Base-by-base conservation (phyloP, 208 protist species). In the Leishmania gerbilli region DNA sequence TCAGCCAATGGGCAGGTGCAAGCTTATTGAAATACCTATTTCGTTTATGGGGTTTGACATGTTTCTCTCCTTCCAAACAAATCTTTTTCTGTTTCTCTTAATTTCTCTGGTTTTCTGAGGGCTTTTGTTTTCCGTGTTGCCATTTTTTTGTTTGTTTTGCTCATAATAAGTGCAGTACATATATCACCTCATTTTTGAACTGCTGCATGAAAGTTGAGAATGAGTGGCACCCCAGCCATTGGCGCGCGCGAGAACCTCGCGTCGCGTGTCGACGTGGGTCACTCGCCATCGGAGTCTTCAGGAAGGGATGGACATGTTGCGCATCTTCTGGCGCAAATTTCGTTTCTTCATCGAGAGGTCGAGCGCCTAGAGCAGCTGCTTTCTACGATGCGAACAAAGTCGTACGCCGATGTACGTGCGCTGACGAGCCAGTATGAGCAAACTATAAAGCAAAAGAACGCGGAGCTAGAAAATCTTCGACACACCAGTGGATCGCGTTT, bases 271-370 rank as follows among this genome's bases (percentile, higher is more conserved):
- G 72, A 76, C 34, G 49, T 11, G 6, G 56, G 21, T 1, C 21
- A 13, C 13, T 13, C 31, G 9, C 40, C 34, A 2, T 47, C 55
- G 17, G 74, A 68, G 34, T 40, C 24, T 7, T 42, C 47, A 11
- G 55, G 49, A 19, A 78, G 34, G 65, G 81, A 88, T 3, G 62
- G 83, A 51, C 84, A 91, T 53, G 87, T 85, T 7, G 86, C 89
- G 3, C 91, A 95, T 81, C 79, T 95, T 2, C 76, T 95, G 15
- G 86, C 85, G 3, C 94, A 97, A 69, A 95, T 97, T 60, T 84
- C 67, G 11, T 95, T 96, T 90, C 80, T 97, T 19, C 93, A 97
- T 74, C 89, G 88, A 75, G 93, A 97, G 77, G 90, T 97, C 42
- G 92, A 97, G 45, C 81, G 93, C 11, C 85, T 97, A 37, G 93